Conservation (phyloP, 2,329 filamentous ascomycete genomes). For the Fusarium burgessii region DNA sequence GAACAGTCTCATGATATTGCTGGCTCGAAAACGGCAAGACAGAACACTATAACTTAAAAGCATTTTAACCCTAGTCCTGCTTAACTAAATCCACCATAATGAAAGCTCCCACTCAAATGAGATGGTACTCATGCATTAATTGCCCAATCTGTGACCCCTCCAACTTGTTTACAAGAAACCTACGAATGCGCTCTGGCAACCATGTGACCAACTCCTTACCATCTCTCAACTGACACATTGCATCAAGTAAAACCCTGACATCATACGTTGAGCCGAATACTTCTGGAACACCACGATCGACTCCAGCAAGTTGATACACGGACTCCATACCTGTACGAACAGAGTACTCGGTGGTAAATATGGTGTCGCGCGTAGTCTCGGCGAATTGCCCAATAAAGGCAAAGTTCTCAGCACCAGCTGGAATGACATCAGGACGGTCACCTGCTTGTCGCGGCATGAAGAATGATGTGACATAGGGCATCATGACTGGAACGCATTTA, state of each 20-base stretch:
- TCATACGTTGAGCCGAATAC: slow-evolving; percentile 8
- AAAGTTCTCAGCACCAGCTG: slow-evolving; percentile 1
- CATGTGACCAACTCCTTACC: not conserved
- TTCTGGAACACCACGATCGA: slow-evolving; percentile 6
- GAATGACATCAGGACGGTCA: not conserved
- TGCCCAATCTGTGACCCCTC: slow-evolving; percentile 3
- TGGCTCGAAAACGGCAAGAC: no score
- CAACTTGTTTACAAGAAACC: not conserved
- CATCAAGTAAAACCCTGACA: slow-evolving; percentile 6
- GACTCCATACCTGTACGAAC: slow-evolving; percentile 9
- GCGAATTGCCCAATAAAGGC: slow-evolving; percentile 6
- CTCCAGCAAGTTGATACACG: not conserved
- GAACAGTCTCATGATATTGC: no score
- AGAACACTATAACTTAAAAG: not conserved
- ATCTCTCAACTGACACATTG: not conserved
- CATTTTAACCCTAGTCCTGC: no score
- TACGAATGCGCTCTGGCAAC: not conserved
- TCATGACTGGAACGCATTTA: slow-evolving; percentile 3
- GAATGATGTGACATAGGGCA: slow-evolving; percentile 3
- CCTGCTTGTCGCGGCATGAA: slow-evolving; percentile 4
- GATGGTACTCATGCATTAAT: slow-evolving; percentile 5
- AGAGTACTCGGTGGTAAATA: slow-evolving; percentile 1
- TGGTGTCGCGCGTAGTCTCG: not conserved
- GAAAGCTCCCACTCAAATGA: not conserved
- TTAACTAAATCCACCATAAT: no score